Percentiles rank a stretch among this genome's conserved stretches.
These are phyloP conservation scores for Sclerotiophoma versabilis DNA, from an alignment of 2,329 filamentous ascomycete genomes.

Conservation along the genomic window DNA sequence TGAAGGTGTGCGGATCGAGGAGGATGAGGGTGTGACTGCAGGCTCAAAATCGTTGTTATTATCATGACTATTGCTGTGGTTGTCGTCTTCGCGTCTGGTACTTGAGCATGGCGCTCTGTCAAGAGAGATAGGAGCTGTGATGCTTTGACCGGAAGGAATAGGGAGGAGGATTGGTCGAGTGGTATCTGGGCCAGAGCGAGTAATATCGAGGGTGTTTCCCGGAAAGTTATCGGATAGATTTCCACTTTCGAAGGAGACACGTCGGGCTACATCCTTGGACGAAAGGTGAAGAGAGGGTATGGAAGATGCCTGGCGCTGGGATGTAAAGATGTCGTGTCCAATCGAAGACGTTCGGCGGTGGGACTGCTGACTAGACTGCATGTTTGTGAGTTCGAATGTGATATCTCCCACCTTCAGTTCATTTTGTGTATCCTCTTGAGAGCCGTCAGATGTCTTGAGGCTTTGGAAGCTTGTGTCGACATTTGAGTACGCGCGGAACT, in stretches of 20 bases:
- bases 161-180: constrained; percentile 12
- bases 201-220: constrained; percentile 5
- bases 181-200: background rate
- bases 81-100: too few species aligned
- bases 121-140: background rate
- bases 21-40: background rate
- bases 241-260: constrained; percentile 1
- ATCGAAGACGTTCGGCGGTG: constrained; percentile 20
- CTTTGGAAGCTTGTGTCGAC: constrained; percentile 20
- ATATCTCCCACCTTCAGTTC: constrained; percentile 11
- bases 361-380: background rate
- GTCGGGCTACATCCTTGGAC: background rate
- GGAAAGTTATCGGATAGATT: too few species aligned
- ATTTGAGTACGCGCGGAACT: constrained; percentile 48
- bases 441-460: constrained; percentile 20
- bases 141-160: constrained; percentile 15
- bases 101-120: background rate
- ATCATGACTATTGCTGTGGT: background rate
- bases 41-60: too few species aligned
- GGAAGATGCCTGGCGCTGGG: constrained; percentile 16
- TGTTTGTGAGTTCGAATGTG: constrained; percentile 6
- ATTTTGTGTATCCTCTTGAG: background rate
- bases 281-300: background rate
- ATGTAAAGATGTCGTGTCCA: constrained; percentile 20
- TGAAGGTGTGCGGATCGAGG: background rate